phyloP scores from a whole-genome alignment of 2,329 filamentous ascomycete genomes.

The Apiospora malaysiana region DNA sequence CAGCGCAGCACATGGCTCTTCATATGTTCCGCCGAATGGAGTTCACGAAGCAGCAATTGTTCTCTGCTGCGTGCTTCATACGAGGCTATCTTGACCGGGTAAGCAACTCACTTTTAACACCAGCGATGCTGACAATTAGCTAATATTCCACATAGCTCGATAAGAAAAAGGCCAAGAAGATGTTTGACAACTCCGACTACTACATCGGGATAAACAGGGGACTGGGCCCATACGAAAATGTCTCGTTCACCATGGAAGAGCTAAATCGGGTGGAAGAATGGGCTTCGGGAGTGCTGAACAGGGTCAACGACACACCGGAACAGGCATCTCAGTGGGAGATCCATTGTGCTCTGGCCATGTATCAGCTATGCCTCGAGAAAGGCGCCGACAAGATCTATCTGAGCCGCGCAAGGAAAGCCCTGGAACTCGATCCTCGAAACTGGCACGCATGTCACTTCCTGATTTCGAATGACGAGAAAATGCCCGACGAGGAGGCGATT shows the following conservation, averaged over 20 bases:
- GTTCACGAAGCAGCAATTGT: conserved; percentile 38
- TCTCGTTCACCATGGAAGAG: conserved; percentile 30
- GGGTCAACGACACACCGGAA: conserved; percentile 28
- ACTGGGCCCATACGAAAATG: neutral
- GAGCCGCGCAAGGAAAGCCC: conserved; percentile 33
- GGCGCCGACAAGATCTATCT: conserved; percentile 33
- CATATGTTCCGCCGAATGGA: conserved; percentile 38
- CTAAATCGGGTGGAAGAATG: conserved; percentile 35
- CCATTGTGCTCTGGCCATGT: conserved; percentile 36
- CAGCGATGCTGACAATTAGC: neutral
- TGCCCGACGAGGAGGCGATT: conserved; percentile 33
- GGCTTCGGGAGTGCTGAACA: conserved; percentile 30
- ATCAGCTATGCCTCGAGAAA: conserved; percentile 35
- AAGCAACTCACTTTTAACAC: conserved; percentile 24
- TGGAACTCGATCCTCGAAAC: conserved; percentile 37
- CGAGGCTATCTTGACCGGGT: conserved; percentile 38
- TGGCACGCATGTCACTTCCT: conserved; percentile 40
- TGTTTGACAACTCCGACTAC: conserved; percentile 30
- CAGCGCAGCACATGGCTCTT: conserved; percentile 35
- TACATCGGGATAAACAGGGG: conserved; percentile 25
- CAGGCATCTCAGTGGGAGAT: conserved; percentile 38
- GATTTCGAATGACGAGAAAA: conserved; percentile 31
- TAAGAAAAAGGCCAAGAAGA: conserved; percentile 30
- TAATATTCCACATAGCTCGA: conserved; percentile 33
- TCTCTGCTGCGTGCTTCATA: conserved; percentile 35